A percentile compares a stretch with the other conserved stretches of the same genome.
phyloP scores from a whole-genome alignment of 2,329 filamentous ascomycete species.

The Nigrospora osmanthi region DNA sequence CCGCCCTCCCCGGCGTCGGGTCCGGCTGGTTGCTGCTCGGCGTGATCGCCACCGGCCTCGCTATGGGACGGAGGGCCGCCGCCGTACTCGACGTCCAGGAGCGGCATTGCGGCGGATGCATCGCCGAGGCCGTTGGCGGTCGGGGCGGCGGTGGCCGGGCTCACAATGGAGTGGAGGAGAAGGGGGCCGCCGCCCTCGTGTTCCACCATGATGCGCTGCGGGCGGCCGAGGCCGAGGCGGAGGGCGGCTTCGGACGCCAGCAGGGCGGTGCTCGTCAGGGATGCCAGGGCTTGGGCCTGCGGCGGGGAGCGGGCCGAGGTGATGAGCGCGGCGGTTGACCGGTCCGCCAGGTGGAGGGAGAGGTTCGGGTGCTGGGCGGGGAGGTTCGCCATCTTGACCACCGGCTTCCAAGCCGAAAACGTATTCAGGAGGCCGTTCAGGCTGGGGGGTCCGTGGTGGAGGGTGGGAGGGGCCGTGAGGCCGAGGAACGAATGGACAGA shows the following conservation, averaged over 20 bases:
- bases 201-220: slow-evolving; percentile 52
- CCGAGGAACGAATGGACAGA: not conserved
- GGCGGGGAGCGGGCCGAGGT: slow-evolving; percentile 37
- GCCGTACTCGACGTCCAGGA: not conserved
- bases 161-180: slow-evolving; percentile 20
- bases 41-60: not conserved
- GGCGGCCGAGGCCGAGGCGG: slow-evolving; percentile 43
- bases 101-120: not conserved
- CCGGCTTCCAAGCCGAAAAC: no score
- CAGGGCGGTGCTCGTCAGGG: slow-evolving; percentile 44
- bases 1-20: slow-evolving; percentile 8
- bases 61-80: not conserved
- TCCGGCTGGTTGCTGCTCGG: slow-evolving; percentile 2
- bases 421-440: not conserved
- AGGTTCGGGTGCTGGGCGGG: slow-evolving; percentile 43
- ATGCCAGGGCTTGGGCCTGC: slow-evolving; percentile 41
- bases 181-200: slow-evolving; percentile 29
- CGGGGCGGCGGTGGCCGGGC: slow-evolving; percentile 3
- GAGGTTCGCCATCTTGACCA: slow-evolving; percentile 27
- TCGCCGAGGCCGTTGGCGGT: not conserved
- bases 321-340: slow-evolving; percentile 48
- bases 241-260: slow-evolving; percentile 43
- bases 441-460: not conserved
- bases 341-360: slow-evolving; percentile 49
- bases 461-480: no score